phyloP scores from a whole-genome alignment of 2,329 filamentous ascomycete genomes.

The Dendrostoma leiphaemia region DNA sequence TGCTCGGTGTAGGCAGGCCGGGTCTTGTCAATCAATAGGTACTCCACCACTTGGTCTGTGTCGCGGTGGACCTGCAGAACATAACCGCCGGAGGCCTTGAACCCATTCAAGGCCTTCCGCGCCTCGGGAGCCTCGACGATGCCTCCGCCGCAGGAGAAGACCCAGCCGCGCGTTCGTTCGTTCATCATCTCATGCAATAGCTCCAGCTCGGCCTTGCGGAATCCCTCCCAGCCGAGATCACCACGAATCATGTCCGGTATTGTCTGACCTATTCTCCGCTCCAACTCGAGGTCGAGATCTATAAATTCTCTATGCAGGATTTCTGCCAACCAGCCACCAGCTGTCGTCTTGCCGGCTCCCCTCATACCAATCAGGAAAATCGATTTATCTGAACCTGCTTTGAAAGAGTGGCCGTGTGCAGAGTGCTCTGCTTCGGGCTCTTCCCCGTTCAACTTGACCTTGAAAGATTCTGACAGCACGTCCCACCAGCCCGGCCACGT shows the following conservation, averaged over 20 bases:
- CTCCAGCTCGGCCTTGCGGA: constrained; percentile 74
- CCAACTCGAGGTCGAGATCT: constrained; percentile 86
- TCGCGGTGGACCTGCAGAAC: constrained; percentile 87
- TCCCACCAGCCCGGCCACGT: constrained; percentile 99
- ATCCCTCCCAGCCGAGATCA: constrained; percentile 78
- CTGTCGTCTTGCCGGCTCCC: constrained; percentile 93
- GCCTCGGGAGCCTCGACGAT: constrained; percentile 84
- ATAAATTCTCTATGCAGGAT: constrained; percentile 74
- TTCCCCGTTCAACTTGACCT: constrained; percentile 71
- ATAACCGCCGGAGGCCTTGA: constrained; percentile 73
- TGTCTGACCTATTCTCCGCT: constrained; percentile 67
- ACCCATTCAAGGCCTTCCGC: constrained; percentile 70
- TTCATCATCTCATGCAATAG: constrained; percentile 72
- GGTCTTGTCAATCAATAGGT: constrained; percentile 83
- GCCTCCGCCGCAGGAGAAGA: constrained; percentile 93
- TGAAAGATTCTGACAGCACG: constrained; percentile 74
- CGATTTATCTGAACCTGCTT: constrained; percentile 51
- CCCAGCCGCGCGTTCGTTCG: constrained; percentile 70
- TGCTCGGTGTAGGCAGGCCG: constrained; percentile 90
- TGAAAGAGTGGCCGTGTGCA: constrained; percentile 29
- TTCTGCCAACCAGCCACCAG: constrained; percentile 79
- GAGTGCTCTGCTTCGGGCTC: constrained; percentile 44
- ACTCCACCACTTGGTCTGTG: constrained; percentile 84
- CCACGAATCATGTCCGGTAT: constrained; percentile 84
- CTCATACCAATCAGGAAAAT: constrained; percentile 97